phyloP scores from a whole-genome alignment of 495 filamentous ascomycete species.

The Evernia prunastri region DNA sequence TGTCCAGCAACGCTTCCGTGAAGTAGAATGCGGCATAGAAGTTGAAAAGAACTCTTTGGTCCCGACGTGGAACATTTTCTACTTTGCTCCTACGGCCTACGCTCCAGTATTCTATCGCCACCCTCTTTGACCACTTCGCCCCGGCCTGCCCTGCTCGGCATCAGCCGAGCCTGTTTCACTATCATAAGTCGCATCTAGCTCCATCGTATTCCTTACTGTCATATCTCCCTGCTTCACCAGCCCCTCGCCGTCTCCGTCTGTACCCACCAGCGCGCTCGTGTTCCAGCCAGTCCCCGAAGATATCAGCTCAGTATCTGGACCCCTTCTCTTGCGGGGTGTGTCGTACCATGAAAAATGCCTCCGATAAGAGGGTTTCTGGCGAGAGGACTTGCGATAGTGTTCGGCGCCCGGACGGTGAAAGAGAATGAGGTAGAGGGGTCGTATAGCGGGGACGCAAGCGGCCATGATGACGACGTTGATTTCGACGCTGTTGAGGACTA shows the following conservation, averaged over 20 bases:
- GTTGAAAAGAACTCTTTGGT: too few species aligned
- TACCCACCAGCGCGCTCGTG: not conserved
- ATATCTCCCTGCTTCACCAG: not conserved
- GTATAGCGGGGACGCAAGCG: conserved; percentile 5
- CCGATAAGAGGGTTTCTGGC: not conserved
- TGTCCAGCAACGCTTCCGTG: too few species aligned
- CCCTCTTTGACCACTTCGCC: not conserved
- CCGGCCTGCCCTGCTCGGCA: not conserved
- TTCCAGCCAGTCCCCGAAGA: not conserved
- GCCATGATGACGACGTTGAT: conserved; percentile 5
- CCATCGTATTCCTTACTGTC: not conserved
- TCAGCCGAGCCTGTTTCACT: not conserved
- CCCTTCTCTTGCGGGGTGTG: not conserved
- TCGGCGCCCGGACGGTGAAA: conserved; percentile 6
- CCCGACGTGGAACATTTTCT: too few species aligned
- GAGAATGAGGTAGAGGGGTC: conserved; percentile 4
- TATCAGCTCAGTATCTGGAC: not conserved
- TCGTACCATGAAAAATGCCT: not conserved
- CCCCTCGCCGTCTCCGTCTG: conserved; percentile 6
- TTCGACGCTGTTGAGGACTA: conserved; percentile 6
- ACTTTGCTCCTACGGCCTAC: too few species aligned
- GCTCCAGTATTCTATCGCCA: too few species aligned
- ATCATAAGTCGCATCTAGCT: conserved; percentile 9
- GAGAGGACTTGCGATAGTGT: not conserved
- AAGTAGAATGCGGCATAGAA: too few species aligned